Conservation (phyloP, 768 basidiomycete species). For the Lentinula boryana region DNA sequence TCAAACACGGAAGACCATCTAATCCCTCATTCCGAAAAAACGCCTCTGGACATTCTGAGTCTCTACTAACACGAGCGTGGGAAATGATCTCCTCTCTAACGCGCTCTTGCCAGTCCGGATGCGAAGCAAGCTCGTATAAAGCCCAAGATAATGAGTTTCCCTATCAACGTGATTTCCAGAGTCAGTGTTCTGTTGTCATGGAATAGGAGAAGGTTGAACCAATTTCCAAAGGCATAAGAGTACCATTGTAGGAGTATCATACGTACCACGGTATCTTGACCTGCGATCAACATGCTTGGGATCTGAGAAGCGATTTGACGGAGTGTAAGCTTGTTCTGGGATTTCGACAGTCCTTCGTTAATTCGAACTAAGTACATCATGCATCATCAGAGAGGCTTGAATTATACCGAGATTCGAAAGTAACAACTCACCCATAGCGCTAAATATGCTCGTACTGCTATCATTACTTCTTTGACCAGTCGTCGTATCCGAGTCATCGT, state of each 20-base stretch:
- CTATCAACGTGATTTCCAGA: background rate
- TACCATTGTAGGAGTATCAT: background rate
- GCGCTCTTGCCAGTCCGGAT: conserved; percentile 5
- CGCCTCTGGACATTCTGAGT: too few species aligned
- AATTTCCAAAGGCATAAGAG: background rate
- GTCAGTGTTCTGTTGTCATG: too few species aligned
- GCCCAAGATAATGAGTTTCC: conserved; percentile 8
- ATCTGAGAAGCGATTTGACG: conserved; percentile 4
- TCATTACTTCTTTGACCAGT: too few species aligned
- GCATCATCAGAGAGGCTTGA: too few species aligned
- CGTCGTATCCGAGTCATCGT: too few species aligned
- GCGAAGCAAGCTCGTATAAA: conserved; percentile 3
- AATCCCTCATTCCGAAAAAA: background rate
- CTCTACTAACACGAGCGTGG: background rate
- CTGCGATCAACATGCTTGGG: conserved; percentile 6
- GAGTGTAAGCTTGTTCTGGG: conserved; percentile 9
- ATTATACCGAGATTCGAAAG: too few species aligned
- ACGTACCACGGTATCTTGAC: conserved; percentile 9
- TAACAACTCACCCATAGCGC: too few species aligned
- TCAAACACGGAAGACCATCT: conserved; percentile 9
- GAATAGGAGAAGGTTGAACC: background rate
- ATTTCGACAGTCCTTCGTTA: background rate
- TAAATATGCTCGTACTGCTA: too few species aligned
- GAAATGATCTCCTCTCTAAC: conserved; percentile 6
- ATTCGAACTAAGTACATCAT: background rate